Base-by-base conservation (phyloP, 345 rosid genomes). In the Euphorbia tirucalli region DNA sequence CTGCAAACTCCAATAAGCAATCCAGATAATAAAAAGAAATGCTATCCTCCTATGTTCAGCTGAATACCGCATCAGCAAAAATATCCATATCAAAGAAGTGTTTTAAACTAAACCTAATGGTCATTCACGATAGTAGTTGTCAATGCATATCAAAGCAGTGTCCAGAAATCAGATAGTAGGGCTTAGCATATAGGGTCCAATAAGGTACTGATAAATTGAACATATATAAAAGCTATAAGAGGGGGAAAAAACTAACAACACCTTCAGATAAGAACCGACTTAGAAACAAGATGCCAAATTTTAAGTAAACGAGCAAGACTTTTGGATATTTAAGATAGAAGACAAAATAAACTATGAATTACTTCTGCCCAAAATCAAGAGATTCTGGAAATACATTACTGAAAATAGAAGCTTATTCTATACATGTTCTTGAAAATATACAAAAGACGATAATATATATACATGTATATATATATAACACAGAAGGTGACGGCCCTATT, bases 1-100 rank as follows among this genome's bases (percentile, higher is more conserved):
- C 93, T 89, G 91, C 93, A 85, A 85, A 64, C 82, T 83, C 67
- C 68, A 76, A 77, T 75, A 81, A 77, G 74, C 71, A 71, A 74
- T 73, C 73, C 76, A 74, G 64, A 49, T 50, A 52, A 71, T 68
- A 82, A 43, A 50, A 67, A 30, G 43, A 68, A 55, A 14, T 14
- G 5, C 50, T 21, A 69, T 22, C 31, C 46, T 39, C 50, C 58
- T 31, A 15, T 22, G 5, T 37, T 41, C 30, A 69, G 72, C 63
- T 56, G 35, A 56, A 56, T 55, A 48, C 27, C n/a, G 19, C 15
- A 35, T 32, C 61, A 68, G 28, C 52, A 46, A 46, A 46, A 35
- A 35, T 4, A 19, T 44, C 55, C 68, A 65, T 41, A 24, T 65
- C 3, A 2, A 65, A 44, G 15, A 41, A 43, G 11, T 15, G 35